These are phyloP conservation scores for Myxozyma lipomycoides DNA, from an alignment of 805 yeast genomes.

Conservation along the genomic window DNA sequence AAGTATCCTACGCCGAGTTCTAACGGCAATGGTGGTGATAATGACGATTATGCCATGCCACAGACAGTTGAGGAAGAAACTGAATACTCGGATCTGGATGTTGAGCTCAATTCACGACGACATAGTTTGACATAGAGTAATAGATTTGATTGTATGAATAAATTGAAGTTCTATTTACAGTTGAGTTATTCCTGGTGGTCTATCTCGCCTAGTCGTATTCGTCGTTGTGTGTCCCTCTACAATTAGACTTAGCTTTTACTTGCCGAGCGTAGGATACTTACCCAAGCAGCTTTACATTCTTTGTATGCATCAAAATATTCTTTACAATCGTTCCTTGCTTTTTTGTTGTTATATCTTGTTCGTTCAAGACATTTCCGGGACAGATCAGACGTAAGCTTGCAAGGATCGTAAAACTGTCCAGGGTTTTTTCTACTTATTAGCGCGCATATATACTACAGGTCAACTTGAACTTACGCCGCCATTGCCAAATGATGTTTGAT, in stretches of 20 bases:
- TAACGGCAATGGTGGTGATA: not conserved
- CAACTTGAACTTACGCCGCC: constrained; percentile 39
- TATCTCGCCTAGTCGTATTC: not conserved
- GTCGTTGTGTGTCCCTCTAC: not conserved
- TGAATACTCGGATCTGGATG: constrained; percentile 23
- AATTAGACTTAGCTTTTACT: not conserved
- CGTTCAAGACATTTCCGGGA: constrained; percentile 78
- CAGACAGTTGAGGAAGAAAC: constrained; percentile 19
- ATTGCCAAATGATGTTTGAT: constrained; percentile 65
- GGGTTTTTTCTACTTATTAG: constrained; percentile 52
- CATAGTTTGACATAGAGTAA: not conserved
- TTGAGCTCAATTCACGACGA: constrained; percentile 1
- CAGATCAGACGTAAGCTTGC: constrained; percentile 84
- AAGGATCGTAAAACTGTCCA: constrained; percentile 86
- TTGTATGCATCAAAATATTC: constrained; percentile 90
- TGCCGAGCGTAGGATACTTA: constrained; percentile 23
- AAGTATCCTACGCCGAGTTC: not conserved
- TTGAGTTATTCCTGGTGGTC: not conserved
- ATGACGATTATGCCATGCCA: constrained; percentile 22
- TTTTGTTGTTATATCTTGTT: constrained; percentile 59
- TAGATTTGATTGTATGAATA: not conserved
- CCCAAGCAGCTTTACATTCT: constrained; percentile 83
- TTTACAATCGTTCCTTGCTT: constrained; percentile 51
- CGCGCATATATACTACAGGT: not conserved
- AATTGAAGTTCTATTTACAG: not conserved